Conservation (phyloP, 2,329 filamentous ascomycete genomes). For the Phaeosphaeriaceae sp. region DNA sequence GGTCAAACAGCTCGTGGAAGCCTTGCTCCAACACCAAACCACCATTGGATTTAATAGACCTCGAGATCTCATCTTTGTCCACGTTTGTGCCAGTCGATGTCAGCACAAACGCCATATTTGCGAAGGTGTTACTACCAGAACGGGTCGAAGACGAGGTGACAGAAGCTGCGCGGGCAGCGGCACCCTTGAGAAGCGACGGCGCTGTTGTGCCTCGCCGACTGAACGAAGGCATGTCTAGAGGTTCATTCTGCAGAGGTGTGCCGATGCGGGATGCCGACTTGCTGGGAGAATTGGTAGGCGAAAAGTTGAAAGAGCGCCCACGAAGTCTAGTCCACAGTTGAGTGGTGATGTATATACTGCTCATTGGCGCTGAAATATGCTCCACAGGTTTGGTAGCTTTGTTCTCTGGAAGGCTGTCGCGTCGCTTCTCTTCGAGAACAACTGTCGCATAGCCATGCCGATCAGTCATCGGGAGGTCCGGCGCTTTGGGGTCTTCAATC, state of each 20-base stretch:
- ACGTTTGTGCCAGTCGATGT: conserved; percentile 67
- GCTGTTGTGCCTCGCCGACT: conserved; percentile 49
- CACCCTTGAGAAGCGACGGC: conserved; percentile 35
- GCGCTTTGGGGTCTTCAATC: conserved; percentile 25
- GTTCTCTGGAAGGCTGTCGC: conserved; percentile 44
- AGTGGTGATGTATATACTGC: conserved; percentile 53
- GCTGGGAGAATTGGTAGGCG: conserved; percentile 20
- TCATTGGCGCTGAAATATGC: conserved; percentile 49
- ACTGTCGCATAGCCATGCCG: conserved; percentile 50
- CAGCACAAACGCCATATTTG: conserved; percentile 86
- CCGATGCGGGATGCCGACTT: conserved; percentile 27
- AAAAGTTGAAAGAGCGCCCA: conserved; percentile 46
- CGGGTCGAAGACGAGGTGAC: conserved; percentile 34
- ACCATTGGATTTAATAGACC: conserved; percentile 72
- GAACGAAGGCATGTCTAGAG: conserved; percentile 58
- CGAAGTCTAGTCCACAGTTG: conserved; percentile 53
- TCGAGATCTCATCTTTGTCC: conserved; percentile 65
- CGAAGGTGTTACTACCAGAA: conserved; percentile 64
- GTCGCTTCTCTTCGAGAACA: conserved; percentile 49
- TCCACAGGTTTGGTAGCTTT: conserved; percentile 23
- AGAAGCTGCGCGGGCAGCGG: conserved; percentile 34
- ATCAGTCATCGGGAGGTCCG: conserved; percentile 50
- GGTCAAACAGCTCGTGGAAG: conserved; percentile 81
- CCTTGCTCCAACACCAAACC: conserved; percentile 75
- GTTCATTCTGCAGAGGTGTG: conserved; percentile 39